Percentiles rank a stretch among this genome's conserved stretches.
Evolutionary conservation across 768 basidiomycete genomes (phyloP).

Genomic region (Tylopilus subfusipes): DNA sequence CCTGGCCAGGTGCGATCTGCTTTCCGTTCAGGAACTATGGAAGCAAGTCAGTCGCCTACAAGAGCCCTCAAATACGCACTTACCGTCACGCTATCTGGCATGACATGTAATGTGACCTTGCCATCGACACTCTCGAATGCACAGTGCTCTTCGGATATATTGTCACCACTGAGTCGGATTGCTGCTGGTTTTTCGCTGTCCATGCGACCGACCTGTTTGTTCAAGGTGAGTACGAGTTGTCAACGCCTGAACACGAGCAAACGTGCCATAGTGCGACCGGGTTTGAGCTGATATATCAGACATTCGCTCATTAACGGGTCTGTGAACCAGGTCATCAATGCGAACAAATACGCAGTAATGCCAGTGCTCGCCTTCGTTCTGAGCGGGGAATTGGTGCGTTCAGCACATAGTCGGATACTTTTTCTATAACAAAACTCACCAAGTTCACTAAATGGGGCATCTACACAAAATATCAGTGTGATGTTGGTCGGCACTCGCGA

Average conservation of each 20-base stretch:
- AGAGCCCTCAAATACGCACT: conserved; percentile 25
- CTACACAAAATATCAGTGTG: conserved; percentile 36
- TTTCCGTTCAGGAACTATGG: conserved; percentile 90
- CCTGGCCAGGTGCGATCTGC: conserved; percentile 73
- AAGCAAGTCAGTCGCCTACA: conserved; percentile 13
- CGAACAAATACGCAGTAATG: neutral
- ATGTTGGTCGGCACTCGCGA: conserved; percentile 1
- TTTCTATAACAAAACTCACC: conserved; percentile 47
- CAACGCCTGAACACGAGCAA: neutral
- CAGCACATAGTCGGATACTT: conserved; percentile 2
- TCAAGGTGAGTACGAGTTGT: conserved; percentile 12
- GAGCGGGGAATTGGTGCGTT: conserved; percentile 13
- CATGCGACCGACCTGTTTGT: conserved; percentile 72
- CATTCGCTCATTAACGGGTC: conserved; percentile 98
- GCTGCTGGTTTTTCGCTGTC: conserved; percentile 79
- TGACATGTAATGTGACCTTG: conserved; percentile 75
- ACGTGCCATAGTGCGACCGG: conserved; percentile 71
- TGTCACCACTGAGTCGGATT: conserved; percentile 89
- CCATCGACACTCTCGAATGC: conserved; percentile 84
- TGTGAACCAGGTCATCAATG: conserved; percentile 29
- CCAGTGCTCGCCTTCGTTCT: conserved; percentile 65
- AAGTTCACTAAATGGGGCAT: conserved; percentile 93
- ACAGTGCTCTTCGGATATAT: conserved; percentile 91
- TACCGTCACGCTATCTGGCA: conserved; percentile 82
- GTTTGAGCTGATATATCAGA: conserved; percentile 88